These are phyloP conservation scores for Zymoseptoria tritici DNA, from an alignment of 2,329 filamentous ascomycete species.

Conservation along the genomic window DNA sequence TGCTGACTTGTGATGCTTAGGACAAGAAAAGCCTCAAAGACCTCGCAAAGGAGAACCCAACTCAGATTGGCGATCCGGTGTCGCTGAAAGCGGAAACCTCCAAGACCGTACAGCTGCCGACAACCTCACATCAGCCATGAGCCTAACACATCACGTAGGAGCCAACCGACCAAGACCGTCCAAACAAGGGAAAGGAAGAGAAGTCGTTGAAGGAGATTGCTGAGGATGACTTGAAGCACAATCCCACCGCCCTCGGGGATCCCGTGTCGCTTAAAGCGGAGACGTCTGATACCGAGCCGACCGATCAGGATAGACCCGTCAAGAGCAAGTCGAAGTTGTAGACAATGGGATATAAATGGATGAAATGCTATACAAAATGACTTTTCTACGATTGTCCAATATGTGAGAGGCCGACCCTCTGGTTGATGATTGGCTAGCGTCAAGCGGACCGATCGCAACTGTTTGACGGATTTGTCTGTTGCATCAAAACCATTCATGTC, in stretches of 20 bases:
- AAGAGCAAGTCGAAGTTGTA: conserved; percentile 27
- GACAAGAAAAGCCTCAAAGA: conserved; percentile 20
- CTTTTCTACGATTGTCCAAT: not conserved
- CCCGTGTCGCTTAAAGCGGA: conserved; percentile 32
- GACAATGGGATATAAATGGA: not conserved
- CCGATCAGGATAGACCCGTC: conserved; percentile 27
- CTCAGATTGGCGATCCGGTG: conserved; percentile 30
- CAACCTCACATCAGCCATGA: not conserved
- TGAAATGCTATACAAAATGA: not conserved
- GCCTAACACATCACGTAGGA: conserved; percentile 1
- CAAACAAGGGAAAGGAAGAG: not conserved
- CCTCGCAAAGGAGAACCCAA: conserved; percentile 22
- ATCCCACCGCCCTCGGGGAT: conserved; percentile 30
- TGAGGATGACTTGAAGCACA: conserved; percentile 23
- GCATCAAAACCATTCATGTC: too few relatives aligned
- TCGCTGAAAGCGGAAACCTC: conserved; percentile 31
- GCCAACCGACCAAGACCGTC: conserved; percentile 14
- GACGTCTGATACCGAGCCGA: conserved; percentile 28
- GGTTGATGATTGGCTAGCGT: not conserved
- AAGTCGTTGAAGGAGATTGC: conserved; percentile 20
- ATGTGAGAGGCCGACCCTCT: not conserved
- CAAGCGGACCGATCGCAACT: too few relatives aligned
- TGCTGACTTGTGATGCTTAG: not conserved
- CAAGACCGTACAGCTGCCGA: conserved; percentile 12
- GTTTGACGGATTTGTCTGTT: too few relatives aligned